phyloP scores from a whole-genome alignment of 495 filamentous ascomycete genomes.

The Hamigera avellanea region DNA sequence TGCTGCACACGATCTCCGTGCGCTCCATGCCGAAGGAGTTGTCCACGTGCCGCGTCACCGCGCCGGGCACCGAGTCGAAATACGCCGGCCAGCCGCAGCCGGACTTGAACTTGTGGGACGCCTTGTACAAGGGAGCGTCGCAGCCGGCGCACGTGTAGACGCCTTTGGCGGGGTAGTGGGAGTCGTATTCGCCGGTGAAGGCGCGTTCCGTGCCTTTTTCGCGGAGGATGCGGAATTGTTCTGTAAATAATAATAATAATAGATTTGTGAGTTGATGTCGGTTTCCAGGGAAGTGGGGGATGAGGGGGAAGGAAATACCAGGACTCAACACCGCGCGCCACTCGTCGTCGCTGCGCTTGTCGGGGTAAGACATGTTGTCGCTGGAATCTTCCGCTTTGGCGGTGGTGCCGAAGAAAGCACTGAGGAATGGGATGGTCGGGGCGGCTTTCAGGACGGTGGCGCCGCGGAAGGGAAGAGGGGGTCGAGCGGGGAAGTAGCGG shows the following conservation, averaged over 20 bases:
- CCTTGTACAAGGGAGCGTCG: constrained; percentile 77
- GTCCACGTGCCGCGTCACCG: constrained; percentile 72
- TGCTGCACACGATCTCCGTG: constrained; percentile 86
- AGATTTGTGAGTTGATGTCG: not conserved
- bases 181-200: constrained; percentile 72
- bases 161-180: constrained; percentile 63
- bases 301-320: constrained; percentile 34
- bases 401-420: constrained; percentile 62
- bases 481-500: constrained; percentile 11
- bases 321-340: constrained; percentile 77
- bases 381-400: constrained; percentile 21
- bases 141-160: constrained; percentile 82
- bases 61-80: constrained; percentile 85
- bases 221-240: constrained; percentile 89
- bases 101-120: constrained; percentile 86
- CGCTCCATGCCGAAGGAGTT: constrained; percentile 67
- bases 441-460: constrained; percentile 41
- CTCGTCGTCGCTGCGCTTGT: constrained; percentile 68
- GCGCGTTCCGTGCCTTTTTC: constrained; percentile 82
- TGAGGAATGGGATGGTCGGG: constrained; percentile 64
- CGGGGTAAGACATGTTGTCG: constrained; percentile 64
- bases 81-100: constrained; percentile 98
- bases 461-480: constrained; percentile 22
- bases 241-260: constrained; percentile 28
- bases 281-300: not conserved